These are phyloP conservation scores for Silene uniflora DNA, from an alignment of 148 eudicot genomes.

Conservation along the genomic window DNA sequence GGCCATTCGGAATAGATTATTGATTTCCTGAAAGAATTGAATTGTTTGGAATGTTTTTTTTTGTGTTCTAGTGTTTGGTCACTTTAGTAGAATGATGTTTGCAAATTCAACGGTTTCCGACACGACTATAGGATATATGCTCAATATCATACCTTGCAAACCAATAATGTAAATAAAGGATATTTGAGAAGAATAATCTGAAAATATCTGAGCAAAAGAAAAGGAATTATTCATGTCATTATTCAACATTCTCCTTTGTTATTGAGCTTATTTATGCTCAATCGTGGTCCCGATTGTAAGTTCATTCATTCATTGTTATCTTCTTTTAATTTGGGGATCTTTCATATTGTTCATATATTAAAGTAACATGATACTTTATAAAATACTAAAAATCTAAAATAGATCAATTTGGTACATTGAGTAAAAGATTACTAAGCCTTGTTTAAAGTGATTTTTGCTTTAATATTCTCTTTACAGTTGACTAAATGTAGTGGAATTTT, in stretches of 20 bases:
- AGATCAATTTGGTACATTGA: not conserved
- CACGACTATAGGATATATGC: slow-evolving; percentile 8
- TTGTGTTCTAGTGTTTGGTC: not conserved
- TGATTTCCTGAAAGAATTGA: no score
- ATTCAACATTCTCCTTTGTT: not conserved
- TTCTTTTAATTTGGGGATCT: no score
- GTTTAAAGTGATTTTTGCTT: slow-evolving; percentile 15
- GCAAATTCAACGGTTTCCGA: slow-evolving; percentile 2
- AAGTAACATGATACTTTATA: no score
- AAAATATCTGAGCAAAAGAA: slow-evolving; percentile 9
- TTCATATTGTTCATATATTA: no score
- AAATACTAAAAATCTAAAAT: no score
- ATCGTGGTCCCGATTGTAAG: no score
- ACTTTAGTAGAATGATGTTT: not conserved
- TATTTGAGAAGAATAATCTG: slow-evolving; percentile 4
- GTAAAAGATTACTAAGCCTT: not conserved
- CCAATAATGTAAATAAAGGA: slow-evolving; percentile 13
- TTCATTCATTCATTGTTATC: no score
- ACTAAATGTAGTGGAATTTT: slow-evolving; percentile 22
- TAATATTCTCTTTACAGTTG: slow-evolving; percentile 21
- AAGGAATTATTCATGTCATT: slow-evolving; percentile 3
- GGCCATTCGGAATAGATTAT: slow-evolving; percentile 11
- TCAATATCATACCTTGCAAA: slow-evolving; percentile 10
- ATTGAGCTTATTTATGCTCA: not conserved
- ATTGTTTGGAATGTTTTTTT: not conserved